These are phyloP conservation scores for Neurospora sp. DNA, from an alignment of 495 filamentous ascomycete species.

Conservation along the genomic window DNA sequence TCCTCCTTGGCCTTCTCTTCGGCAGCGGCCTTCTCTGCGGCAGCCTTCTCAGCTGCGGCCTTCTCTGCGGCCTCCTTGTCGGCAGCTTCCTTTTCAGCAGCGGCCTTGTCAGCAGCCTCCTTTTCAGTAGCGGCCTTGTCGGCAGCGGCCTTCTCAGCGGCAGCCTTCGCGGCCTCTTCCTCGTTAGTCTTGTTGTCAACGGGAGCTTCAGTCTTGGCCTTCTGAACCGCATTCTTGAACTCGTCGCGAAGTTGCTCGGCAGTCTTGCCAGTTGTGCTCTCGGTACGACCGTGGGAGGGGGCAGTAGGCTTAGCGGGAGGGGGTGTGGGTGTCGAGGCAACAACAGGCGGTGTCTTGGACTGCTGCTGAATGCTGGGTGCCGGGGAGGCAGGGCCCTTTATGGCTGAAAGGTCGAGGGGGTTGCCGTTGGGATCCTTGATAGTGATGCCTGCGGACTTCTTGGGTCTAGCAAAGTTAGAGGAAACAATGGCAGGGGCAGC, in stretches of 20 bases:
- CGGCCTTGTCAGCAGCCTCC: constrained; percentile 18
- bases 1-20: constrained; percentile 28
- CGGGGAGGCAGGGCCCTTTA: constrained; percentile 36
- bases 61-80: constrained; percentile 38
- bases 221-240: constrained; percentile 41
- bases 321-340: constrained; percentile 43
- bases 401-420: constrained; percentile 30
- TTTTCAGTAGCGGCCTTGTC: constrained; percentile 39
- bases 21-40: constrained; percentile 32
- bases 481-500: constrained; percentile 50
- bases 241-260: constrained; percentile 41
- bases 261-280: constrained; percentile 38
- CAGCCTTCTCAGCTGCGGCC: constrained; percentile 29
- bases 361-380: constrained; percentile 38
- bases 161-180: constrained; percentile 23
- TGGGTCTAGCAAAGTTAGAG: constrained; percentile 48
- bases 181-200: constrained; percentile 29
- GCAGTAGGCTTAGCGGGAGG: constrained; percentile 33
- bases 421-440: constrained; percentile 75
- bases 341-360: constrained; percentile 43
- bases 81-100: constrained; percentile 30
- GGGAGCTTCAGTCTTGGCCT: constrained; percentile 21
- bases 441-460: constrained; percentile 56
- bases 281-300: constrained; percentile 36
- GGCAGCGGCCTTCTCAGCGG: constrained; percentile 35